These are phyloP conservation scores for Fusarium equiseti DNA, from an alignment of 2,329 filamentous ascomycete genomes.

Conservation along the genomic window DNA sequence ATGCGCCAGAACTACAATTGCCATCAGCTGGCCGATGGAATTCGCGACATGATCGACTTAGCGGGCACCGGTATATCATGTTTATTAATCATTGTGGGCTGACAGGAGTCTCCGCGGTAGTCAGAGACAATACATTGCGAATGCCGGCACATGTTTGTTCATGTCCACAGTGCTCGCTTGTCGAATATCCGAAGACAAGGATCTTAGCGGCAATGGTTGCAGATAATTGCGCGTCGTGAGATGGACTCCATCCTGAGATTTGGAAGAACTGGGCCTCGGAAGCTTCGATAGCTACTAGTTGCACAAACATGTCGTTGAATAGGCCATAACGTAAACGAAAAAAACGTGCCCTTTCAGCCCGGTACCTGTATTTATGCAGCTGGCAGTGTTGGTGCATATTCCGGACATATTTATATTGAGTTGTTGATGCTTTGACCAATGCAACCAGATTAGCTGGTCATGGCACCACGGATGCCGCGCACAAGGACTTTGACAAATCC, in stretches of 20 bases:
- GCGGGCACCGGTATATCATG: neutral
- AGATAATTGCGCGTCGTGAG: neutral
- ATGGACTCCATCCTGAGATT: constrained; percentile 12
- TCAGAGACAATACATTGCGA: constrained; percentile 16
- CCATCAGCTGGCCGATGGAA: neutral
- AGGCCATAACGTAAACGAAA: neutral
- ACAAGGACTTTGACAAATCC: constrained; percentile 9
- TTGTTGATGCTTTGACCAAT: constrained; percentile 11
- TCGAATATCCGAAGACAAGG: constrained; percentile 2
- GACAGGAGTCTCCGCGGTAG: constrained; percentile 6
- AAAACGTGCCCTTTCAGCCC: constrained; percentile 7
- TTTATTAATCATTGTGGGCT: neutral
- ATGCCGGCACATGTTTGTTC: constrained; percentile 3
- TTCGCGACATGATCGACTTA: neutral
- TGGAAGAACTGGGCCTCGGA: neutral
- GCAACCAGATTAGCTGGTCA: constrained; percentile 22
- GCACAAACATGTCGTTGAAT: constrained; percentile 33
- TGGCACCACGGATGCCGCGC: constrained; percentile 3
- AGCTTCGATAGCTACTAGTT: constrained; percentile 23
- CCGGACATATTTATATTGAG: neutral
- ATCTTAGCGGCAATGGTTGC: neutral
- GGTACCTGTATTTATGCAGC: constrained; percentile 11
- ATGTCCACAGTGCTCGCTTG: neutral
- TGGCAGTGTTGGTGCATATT: constrained; percentile 9
- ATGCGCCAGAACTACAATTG: neutral